These are phyloP conservation scores for Eimeria praecox DNA, from an alignment of 169 alveolate species.

Conservation along the genomic window DNA sequence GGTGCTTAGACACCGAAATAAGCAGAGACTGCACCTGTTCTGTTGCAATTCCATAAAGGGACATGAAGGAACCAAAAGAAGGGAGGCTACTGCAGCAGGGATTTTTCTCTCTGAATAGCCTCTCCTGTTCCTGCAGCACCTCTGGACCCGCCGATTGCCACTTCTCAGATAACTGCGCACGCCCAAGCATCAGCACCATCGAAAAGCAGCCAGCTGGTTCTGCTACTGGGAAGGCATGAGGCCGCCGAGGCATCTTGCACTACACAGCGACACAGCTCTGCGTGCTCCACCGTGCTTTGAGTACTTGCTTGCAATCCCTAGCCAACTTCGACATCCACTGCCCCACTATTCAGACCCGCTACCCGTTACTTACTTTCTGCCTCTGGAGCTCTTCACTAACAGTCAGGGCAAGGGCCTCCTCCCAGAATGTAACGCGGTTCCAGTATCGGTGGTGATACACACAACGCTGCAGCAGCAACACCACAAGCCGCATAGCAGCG, in stretches of 20 bases:
- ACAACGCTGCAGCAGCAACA: conserved; percentile 75
- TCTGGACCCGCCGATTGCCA: conserved; percentile 73
- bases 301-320: neutral
- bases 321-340: neutral
- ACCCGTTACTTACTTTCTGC: conserved; percentile 47
- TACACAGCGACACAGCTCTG: neutral
- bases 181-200: neutral
- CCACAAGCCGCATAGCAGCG: neutral
- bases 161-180: conserved; percentile 59
- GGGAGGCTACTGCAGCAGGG: conserved; percentile 78
- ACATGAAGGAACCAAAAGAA: conserved; percentile 75
- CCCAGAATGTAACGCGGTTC: conserved; percentile 83
- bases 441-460: conserved; percentile 81
- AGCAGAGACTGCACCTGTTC: conserved; percentile 76
- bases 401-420: conserved; percentile 80
- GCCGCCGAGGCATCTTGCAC: neutral
- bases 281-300: neutral
- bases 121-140: conserved; percentile 71
- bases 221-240: neutral
- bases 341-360: neutral
- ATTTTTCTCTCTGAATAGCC: conserved; percentile 57
- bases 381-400: conserved; percentile 80
- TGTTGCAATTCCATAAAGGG: conserved; percentile 74
- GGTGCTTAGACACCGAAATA: conserved; percentile 45
- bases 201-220: neutral